Evolutionary conservation across 2,329 filamentous ascomycete species (phyloP), one percentile per base, ranked within the genome.

Genomic region (Ceratocystis papillata): DNA sequence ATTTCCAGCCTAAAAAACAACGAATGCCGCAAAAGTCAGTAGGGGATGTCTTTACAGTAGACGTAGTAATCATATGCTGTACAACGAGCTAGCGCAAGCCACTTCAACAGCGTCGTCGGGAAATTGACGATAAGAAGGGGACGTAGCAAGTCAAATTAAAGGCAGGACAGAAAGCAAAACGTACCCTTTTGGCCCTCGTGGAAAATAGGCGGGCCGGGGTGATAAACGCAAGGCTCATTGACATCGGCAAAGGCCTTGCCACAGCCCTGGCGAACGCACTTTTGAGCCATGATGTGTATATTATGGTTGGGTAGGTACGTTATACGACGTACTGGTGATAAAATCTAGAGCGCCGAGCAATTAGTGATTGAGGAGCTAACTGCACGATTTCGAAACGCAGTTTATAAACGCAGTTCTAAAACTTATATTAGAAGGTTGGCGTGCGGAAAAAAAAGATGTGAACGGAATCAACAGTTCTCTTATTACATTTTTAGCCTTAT

Each of bases 141-240:
- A 25, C 37, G 10, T 41, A 25, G 55, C 30, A 2, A 55, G 28
- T 15, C 7, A 28, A 22, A 45, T 22, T 12, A 10, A 30, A 22
- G n/a, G 17, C 25, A 45, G 30, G 50, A 50, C n/a, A 37, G 44
- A 33, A 37, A 50, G 5, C 22, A 33, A n/a, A 71, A 74, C 78
- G 74, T 79, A 96, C 93, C 94, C 86, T 99, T 97, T 78, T 96
- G 93, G 69, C 94, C 94, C 79, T 99, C 94, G 75, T 97, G 94
- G 76, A 99, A 99, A 74, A 94, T 82, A 59, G 94, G 94, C 70
- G 92, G 90, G 66, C 92, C 92, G 55, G 93, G 90, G 77, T 99
- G 94, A 79, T 96, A 97, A 71, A 84, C 79, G 78, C 94, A 99
- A 71, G 86, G 82, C 76, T 96, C 93, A 3, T 65, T 55, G 8